Conservation (phyloP, 306 rosid species). For the Citrullus colocynthis region DNA sequence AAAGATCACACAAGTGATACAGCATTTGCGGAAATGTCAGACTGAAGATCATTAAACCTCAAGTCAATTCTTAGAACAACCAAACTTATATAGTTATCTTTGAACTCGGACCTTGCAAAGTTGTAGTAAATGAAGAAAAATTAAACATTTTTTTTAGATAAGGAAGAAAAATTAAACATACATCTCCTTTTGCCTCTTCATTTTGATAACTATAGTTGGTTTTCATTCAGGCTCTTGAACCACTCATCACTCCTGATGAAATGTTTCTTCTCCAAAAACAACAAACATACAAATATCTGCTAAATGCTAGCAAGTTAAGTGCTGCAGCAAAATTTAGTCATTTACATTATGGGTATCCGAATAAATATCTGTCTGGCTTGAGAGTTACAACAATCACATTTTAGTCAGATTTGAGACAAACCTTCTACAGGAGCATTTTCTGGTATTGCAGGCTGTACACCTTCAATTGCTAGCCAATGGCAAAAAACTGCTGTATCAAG, state of each 20-base stretch:
- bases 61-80: background rate
- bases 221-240: background rate
- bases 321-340: background rate
- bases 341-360: background rate
- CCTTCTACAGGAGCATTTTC: conserved; percentile 88
- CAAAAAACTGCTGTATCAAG: conserved; percentile 44
- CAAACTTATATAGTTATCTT: background rate
- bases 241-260: background rate
- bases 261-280: background rate
- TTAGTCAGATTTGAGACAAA: conserved; percentile 16
- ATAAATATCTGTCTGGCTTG: background rate
- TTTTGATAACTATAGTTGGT: background rate
- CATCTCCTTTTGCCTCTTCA: background rate
- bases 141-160: background rate
- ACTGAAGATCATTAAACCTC: background rate
- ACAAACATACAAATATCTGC: background rate
- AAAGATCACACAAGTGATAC: background rate
- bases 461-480: conserved; percentile 98
- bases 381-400: background rate
- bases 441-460: conserved; percentile 90
- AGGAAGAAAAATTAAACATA: background rate
- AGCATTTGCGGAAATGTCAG: background rate
- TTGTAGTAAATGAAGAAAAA: background rate
- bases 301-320: background rate
- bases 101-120: background rate